Evolutionary conservation across 2,329 filamentous ascomycete species (phyloP).

Genomic region (Aspergillus ibericus): DNA sequence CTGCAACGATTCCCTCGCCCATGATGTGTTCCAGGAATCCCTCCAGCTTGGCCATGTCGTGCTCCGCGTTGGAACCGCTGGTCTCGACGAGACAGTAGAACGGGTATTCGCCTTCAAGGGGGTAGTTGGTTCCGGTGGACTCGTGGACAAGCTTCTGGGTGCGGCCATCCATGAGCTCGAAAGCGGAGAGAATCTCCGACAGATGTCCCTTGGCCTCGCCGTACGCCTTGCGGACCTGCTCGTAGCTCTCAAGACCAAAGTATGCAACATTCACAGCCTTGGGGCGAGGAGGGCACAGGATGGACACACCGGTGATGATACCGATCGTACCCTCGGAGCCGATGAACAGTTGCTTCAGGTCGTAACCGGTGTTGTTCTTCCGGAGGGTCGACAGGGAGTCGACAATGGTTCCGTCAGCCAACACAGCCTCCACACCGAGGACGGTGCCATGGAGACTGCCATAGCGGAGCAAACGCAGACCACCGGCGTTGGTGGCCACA

Average conservation of each 20-base stretch:
- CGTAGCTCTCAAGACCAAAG: slow-evolving; percentile 86
- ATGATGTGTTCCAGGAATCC: slow-evolving; percentile 89
- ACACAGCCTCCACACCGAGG: slow-evolving; percentile 86
- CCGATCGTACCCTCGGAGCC: slow-evolving; percentile 93
- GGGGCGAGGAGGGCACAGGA: slow-evolving; percentile 84
- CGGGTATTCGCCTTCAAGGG: slow-evolving; percentile 78
- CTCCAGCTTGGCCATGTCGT: slow-evolving; percentile 89
- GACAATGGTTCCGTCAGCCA: slow-evolving; percentile 89
- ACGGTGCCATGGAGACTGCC: slow-evolving; percentile 93
- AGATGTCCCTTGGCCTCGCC: slow-evolving; percentile 85
- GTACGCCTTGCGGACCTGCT: slow-evolving; percentile 84
- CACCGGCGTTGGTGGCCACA: slow-evolving; percentile 92
- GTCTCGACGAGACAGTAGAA: slow-evolving; percentile 99
- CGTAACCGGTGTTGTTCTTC: slow-evolving; percentile 99
- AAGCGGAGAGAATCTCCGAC: slow-evolving; percentile 92
- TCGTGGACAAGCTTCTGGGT: slow-evolving; percentile 75
- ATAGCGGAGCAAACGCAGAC: slow-evolving; percentile 84
- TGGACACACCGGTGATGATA: slow-evolving; percentile 85
- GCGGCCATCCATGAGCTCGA: slow-evolving; percentile 91
- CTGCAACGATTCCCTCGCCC: slow-evolving; percentile 78
- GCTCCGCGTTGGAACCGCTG: slow-evolving; percentile 88
- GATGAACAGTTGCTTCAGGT: slow-evolving; percentile 95
- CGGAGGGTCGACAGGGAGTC: slow-evolving; percentile 84
- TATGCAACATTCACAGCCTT: slow-evolving; percentile 92
- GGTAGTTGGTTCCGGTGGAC: slow-evolving; percentile 74